Base-by-base conservation (phyloP, 2,329 filamentous ascomycete species). In the Drechslerella dactyloides region DNA sequence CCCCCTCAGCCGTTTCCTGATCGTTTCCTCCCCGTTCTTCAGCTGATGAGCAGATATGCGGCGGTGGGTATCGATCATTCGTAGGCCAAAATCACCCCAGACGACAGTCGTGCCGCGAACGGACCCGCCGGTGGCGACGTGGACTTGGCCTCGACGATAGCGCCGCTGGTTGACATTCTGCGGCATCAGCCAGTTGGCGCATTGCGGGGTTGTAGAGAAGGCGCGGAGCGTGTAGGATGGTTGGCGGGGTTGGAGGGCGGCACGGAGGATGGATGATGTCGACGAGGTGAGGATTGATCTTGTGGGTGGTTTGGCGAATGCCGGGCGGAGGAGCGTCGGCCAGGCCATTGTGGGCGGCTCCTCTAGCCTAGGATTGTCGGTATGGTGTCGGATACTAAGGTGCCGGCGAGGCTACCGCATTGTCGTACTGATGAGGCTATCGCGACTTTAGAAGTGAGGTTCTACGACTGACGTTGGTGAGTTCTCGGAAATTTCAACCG, bases 81-180 rank as follows among this genome's bases (percentile, higher is more conserved):
- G 90, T 76, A 99, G 83, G 7, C 94, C 94, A 79, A 93, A 99
- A 80, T 97, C 93, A 62, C 94, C 94, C 91, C 92, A 97, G 65
- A 96, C 87, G 19, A 99, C 90, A 0, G 93, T 97, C 37, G 94
- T 99, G 76, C 94, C 94, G 79, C 96, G 92, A 37, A 85, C 88
- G 62, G 90, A 96, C 73, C 94, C 94, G 73, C 94, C 94, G 0
- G 93, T 99, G 23, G 90, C 86, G 54, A 97, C 92, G 76, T 91
- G 87, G 55, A 90, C 89, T 1, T 92, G 87, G 42, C 93, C 94
- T 51, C 62, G 62, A 52, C 69, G 69, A 11, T 72, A 72, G 10
- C 44, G 40, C 8, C 68, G 27, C 13, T 61, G 57, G 15, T 72
- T 15, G 24, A 65, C 60, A 53, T 72, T 72, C 44, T 61, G 55